Conservation (phyloP, 78 protist genomes). For the Planoprotostelium fungivorum region DNA sequence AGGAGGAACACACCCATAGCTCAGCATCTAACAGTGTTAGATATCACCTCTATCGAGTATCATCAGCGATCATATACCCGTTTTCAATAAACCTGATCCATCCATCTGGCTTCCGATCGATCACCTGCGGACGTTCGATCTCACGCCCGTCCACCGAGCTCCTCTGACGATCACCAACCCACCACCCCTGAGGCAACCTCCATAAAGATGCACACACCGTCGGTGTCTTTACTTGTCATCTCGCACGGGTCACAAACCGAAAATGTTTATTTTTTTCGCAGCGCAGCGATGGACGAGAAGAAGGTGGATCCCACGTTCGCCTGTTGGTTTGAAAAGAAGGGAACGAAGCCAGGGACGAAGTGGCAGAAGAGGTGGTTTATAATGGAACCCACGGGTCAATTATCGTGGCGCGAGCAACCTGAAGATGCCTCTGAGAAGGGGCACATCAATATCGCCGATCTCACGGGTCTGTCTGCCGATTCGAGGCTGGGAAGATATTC, state of each 20-base stretch:
- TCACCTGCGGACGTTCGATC: not conserved
- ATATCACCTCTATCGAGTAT: not conserved
- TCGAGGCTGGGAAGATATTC: not conserved
- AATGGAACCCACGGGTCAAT: not conserved
- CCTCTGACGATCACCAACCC: not conserved
- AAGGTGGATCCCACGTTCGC: not conserved
- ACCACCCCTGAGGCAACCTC: not conserved
- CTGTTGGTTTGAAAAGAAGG: not conserved
- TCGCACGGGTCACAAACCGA: not conserved
- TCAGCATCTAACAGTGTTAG: too few species aligned
- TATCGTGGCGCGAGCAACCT: not conserved
- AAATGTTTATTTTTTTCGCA: not conserved
- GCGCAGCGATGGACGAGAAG: not conserved
- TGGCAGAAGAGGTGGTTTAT: not conserved
- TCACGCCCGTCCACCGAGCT: not conserved
- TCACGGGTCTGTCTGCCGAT: not conserved
- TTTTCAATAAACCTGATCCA: not conserved
- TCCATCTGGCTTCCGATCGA: not conserved
- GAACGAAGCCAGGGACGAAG: not conserved
- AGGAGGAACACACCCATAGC: too few species aligned
- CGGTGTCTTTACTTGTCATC: too few species aligned
- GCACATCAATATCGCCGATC: not conserved
- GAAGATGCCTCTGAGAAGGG: not conserved
- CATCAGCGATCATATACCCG: not conserved
- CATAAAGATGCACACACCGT: not conserved